These are phyloP conservation scores for Mycena vitilis DNA, from an alignment of 768 basidiomycete species.

Conservation along the genomic window DNA sequence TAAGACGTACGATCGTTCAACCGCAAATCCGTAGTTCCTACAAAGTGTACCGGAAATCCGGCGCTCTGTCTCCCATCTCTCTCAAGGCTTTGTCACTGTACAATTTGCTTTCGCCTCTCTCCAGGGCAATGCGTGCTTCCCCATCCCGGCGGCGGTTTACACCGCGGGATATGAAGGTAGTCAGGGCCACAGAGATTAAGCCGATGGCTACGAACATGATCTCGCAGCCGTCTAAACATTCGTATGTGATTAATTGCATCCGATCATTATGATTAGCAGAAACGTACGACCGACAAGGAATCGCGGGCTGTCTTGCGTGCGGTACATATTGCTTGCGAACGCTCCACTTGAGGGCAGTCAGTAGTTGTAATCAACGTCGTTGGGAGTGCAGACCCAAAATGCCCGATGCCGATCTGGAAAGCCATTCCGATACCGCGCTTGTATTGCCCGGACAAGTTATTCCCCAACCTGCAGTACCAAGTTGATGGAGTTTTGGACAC, in stretches of 20 bases:
- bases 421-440: constrained; percentile 79
- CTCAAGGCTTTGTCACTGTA: constrained; percentile 51
- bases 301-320: constrained; percentile 67
- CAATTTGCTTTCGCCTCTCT: constrained; percentile 46
- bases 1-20: too few relatives aligned
- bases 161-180: constrained; percentile 59
- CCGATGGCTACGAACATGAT: constrained; percentile 78
- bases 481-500: neutral
- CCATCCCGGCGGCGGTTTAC: constrained; percentile 68
- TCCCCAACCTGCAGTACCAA: constrained; percentile 61
- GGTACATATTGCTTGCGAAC: constrained; percentile 72
- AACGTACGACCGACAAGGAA: constrained; percentile 73
- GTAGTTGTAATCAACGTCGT: neutral
- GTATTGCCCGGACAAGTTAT: constrained; percentile 75
- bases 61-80: constrained; percentile 69
- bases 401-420: constrained; percentile 72
- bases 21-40: constrained; percentile 33
- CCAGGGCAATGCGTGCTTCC: constrained; percentile 41
- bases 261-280: neutral
- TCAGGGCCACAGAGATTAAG: constrained; percentile 59
- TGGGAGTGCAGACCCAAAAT: constrained; percentile 49
- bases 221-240: constrained; percentile 64
- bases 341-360: constrained; percentile 52
- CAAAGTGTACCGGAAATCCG: constrained; percentile 69
- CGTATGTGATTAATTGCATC: neutral